Percentiles rank a stretch among this genome's conserved stretches.
These are phyloP conservation scores for Henningerozyma blattae DNA, from an alignment of 805 yeast species.

Conservation along the genomic window DNA sequence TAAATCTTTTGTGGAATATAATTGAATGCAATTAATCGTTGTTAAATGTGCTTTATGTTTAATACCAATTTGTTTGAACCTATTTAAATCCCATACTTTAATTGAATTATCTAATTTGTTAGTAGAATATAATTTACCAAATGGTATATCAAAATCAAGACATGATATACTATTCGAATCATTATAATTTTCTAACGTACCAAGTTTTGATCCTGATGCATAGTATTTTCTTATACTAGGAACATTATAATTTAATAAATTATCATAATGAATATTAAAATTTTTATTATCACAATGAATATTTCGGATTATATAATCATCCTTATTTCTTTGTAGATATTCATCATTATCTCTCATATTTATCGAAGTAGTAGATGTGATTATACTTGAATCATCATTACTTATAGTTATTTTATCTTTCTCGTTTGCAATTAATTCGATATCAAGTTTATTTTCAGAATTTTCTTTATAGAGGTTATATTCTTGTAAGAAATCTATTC, in stretches of 20 bases:
- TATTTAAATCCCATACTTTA: conserved; percentile 69
- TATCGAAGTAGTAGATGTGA: no score
- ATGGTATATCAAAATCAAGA: conserved; percentile 62
- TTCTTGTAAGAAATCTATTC: neutral
- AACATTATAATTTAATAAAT: no score
- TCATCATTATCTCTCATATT: no score
- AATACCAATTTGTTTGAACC: conserved; percentile 30
- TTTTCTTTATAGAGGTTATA: neutral
- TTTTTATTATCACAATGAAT: neutral
- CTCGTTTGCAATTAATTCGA: no score
- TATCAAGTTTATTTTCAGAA: no score
- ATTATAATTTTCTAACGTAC: conserved; percentile 37
- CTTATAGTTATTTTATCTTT: no score
- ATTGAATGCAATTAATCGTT: conserved; percentile 45
- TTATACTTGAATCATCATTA: no score
- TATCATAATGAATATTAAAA: neutral
- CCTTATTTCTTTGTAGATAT: no score
- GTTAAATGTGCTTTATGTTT: conserved; percentile 47
- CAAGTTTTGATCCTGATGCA: conserved; percentile 44
- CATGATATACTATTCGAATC: conserved; percentile 40
- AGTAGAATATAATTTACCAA: conserved; percentile 67
- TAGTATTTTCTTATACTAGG: conserved; percentile 30
- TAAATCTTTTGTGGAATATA: conserved; percentile 36
- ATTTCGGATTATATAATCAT: no score
- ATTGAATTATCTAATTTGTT: conserved; percentile 61